Conservation (phyloP, 2,329 filamentous ascomycete species). For the Leptographium lundbergii region DNA sequence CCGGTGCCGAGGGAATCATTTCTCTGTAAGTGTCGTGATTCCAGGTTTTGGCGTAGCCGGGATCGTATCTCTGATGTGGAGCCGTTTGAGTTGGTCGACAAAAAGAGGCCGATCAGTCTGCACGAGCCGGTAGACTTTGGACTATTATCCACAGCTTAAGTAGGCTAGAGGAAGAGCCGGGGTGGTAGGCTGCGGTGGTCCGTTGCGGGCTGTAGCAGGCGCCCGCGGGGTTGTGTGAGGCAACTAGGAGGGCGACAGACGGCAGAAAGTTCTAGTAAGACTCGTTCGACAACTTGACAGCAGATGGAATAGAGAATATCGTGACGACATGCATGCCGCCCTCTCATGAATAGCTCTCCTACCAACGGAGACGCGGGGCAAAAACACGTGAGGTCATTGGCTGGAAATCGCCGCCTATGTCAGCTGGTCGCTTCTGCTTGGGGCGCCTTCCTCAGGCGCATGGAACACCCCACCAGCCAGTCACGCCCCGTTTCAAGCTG, state of each 20-base stretch:
- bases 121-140: neutral
- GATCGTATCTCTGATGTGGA: neutral
- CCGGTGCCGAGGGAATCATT: neutral
- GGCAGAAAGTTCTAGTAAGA: neutral
- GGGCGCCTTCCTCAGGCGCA: neutral
- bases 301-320: neutral
- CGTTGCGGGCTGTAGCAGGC: neutral
- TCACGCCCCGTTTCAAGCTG: neutral
- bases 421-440: neutral
- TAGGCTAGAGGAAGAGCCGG: neutral
- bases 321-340: neutral
- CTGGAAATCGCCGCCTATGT: neutral
- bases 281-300: neutral
- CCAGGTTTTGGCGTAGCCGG: neutral
- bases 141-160: neutral
- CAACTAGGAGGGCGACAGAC: neutral
- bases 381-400: neutral
- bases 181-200: neutral
- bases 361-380: neutral
- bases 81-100: neutral
- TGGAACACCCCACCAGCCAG: neutral
- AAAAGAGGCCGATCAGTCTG: neutral
- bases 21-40: neutral
- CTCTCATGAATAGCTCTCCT: neutral
- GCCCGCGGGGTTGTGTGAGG: neutral